A percentile compares a stretch with the other conserved stretches of the same genome.
phyloP scores from a whole-genome alignment of 306 rosid genomes.

The Medicago ruthenica region DNA sequence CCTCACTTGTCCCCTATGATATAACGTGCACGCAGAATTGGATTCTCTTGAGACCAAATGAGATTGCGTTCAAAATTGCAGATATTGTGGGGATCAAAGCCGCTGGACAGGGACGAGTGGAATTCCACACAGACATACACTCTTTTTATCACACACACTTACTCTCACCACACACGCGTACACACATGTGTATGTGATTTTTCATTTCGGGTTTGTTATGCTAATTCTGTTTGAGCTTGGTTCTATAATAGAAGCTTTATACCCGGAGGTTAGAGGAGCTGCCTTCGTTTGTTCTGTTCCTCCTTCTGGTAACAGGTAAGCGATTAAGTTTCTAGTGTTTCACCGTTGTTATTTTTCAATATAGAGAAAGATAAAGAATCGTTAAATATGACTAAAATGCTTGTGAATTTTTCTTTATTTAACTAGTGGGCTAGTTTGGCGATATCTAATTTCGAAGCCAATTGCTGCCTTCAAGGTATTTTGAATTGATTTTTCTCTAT shows the following conservation, averaged over 20 bases:
- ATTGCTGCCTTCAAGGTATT: conserved; percentile 90
- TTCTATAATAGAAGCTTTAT: conserved; percentile 48
- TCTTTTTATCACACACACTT: background rate
- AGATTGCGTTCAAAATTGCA: no score
- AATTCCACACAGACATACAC: background rate
- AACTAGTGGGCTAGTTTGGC: conserved; percentile 80
- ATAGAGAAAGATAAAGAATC: conserved; percentile 10
- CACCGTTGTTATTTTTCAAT: background rate
- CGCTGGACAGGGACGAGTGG: background rate
- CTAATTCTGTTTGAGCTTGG: conserved; percentile 46
- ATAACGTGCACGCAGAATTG: no score
- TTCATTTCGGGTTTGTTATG: conserved; percentile 1
- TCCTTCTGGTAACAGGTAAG: conserved; percentile 96
- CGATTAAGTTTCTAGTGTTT: no score
- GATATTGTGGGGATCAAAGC: no score
- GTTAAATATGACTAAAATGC: conserved; percentile 8
- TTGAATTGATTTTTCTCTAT: conserved; percentile 31
- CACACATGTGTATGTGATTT: no score
- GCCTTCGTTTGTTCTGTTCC: conserved; percentile 88
- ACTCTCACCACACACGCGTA: no score
- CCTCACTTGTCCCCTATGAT: no score
- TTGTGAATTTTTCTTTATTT: conserved; percentile 41
- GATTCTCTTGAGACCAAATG: no score
- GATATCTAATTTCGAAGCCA: conserved; percentile 84
- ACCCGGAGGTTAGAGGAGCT: conserved; percentile 71